Percentiles rank a stretch among this genome's conserved stretches.
Conservation (phyloP, 2,329 filamentous ascomycete genomes). For the Akanthomyces uredinophilus region DNA sequence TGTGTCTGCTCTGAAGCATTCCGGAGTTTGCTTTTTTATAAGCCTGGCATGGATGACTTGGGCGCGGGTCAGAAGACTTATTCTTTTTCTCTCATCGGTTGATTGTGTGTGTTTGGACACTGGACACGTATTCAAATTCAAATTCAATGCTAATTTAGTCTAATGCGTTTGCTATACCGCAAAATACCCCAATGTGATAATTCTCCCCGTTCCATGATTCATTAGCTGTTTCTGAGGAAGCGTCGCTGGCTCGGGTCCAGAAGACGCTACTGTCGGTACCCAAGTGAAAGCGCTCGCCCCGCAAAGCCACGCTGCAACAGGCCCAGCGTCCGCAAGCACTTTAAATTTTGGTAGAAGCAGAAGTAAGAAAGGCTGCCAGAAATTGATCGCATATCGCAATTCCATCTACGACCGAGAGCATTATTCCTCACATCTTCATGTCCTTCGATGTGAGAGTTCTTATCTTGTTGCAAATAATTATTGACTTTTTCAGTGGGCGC, state of each 20-base stretch:
- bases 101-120: slow-evolving; percentile 3
- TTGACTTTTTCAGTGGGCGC: background rate
- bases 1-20: slow-evolving; percentile 5
- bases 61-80: background rate
- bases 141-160: slow-evolving; percentile 4
- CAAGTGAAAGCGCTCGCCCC: background rate
- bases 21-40: slow-evolving; percentile 7
- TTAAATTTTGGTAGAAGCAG: background rate
- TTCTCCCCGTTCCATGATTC: slow-evolving; percentile 5
- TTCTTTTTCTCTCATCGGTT: background rate
- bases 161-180: background rate
- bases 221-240: background rate
- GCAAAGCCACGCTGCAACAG: slow-evolving; percentile 1
- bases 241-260: background rate
- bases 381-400: background rate
- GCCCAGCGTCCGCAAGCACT: background rate
- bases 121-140: background rate
- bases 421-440: too few relatives aligned
- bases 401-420: background rate
- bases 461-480: background rate
- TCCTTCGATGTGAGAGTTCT: background rate
- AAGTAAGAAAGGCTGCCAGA: background rate
- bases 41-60: slow-evolving; percentile 7
- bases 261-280: background rate
- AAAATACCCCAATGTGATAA: background rate